Base-by-base conservation (phyloP, 108 stramenopile species). In the Ochromonas danica region DNA sequence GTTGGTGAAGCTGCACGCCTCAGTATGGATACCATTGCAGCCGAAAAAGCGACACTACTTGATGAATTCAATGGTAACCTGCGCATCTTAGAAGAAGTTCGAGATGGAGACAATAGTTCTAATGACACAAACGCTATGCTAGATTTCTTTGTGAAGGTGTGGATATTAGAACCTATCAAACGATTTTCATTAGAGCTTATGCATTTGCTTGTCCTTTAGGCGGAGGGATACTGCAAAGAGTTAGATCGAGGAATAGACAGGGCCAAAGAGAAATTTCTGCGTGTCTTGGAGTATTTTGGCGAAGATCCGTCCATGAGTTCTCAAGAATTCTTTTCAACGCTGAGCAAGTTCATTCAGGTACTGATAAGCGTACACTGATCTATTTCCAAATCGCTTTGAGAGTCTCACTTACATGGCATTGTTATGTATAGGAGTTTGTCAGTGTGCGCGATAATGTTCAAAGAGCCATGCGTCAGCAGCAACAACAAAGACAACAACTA, bases 51-150 rank as follows among this genome's bases (percentile, higher is more conserved):
- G 81, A 92, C 92, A 14, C 90, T 90, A 63, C 90, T 90, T 71
- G 87, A 93, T 3, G 91, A 87, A 43, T 93, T 92, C 91, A 92
- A 93, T 74, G 92, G 93, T 57, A 90, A 91, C 65, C 61, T 90
- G 30, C 80, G 81, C 51, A 91, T 92, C 80, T 63, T 93, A 43
- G 91, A 92, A 75, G 92, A 93, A 71, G 89, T 91, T 39, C 91
- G 91, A 71, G 91, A 90, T 27, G 85, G 88, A 61, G 85, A 88
- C 75, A 88, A 89, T 61, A 91, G 89, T 27, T 83, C 85, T 42
- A 82, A 90, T 33, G n/a, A n/a, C n/a, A 89, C 90, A 3, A 86
- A 92, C 80, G 83, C 83, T 70, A 91, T 90, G 14, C 92, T 89
- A 71, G 79, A 65, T 40, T 81, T 80, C 6, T 77, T 93, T 6